Base-by-base conservation (phyloP, 2,329 filamentous ascomycete species). In the Aspergillus viridinutans region DNA sequence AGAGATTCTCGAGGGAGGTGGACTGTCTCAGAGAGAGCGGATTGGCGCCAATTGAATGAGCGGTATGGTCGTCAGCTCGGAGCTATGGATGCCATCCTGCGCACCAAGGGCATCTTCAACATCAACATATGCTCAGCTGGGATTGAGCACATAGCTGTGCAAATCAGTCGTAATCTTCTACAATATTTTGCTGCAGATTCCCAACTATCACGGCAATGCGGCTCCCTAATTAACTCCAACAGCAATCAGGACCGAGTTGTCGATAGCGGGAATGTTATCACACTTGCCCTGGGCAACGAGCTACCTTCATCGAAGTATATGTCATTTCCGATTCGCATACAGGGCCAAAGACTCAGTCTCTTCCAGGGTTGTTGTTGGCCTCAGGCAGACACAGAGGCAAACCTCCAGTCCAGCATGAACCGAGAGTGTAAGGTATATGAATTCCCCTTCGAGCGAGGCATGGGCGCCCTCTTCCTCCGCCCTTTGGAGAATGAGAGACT, bases 151-250 rank as follows among this genome's bases (percentile, higher is more conserved):
- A 62, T 80, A 45, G 81, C 82, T 1, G 64, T 84, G 4, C 82
- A 85, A 60, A 75, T 83, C 43, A 81, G 82, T 26, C 78, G 81
- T 32, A 85, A 85, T 61, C 70, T 85, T 3, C 76, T 80, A 58
- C 83, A 85, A 64, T 85, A 85, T 63, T 83, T 82, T 67, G 76
- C 72, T 51, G 82, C 82, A 20, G 82, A 85, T 61, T 72, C 79
- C 1, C 61, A 71, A 7, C 76, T 84, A 50, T 52, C 69, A 6
- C 54, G 64, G 12, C 50, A 62, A 54, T 64, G 67, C 52, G 55
- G 57, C 6, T 45, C 52, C n/a, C 56, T 62, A 7, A 23, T 56
- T 26, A 17, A 28, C 9, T 4, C 26, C 8, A 17, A 52, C 28
- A 21, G 17, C 6, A 29, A 56, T 21, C 35, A 40, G 20, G 57